Base-by-base conservation (phyloP, 148 eudicot species). In the Rhododendron ferrugineum region DNA sequence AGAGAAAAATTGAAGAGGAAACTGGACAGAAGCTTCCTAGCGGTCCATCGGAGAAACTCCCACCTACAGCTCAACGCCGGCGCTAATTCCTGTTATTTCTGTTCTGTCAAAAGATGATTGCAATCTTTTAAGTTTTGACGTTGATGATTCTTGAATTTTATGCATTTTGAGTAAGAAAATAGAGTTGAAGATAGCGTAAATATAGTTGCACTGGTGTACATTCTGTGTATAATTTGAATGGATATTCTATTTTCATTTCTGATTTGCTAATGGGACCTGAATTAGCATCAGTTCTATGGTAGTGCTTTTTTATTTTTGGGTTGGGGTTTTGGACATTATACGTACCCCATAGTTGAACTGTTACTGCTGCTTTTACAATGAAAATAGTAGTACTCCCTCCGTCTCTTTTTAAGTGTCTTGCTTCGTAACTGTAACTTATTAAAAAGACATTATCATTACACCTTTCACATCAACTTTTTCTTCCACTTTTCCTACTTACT, bases 41-140 rank as follows among this genome's bases (percentile, higher is more conserved):
- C 76, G 98, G 98, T 50, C 96, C 98, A 2, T 90, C 98, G 2
- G 98, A 93, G 84, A 93, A 93, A 81, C 86, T 96, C 42, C 98
- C 96, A 1, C 94, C 97, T 14, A 94, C 94, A 37, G 98, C 97
- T 44, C 93, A 78, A 85, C 88, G 90, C 42, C 68, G 77, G 85
- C 84, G 84, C 37, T 70, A 60, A 83, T 79, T 11, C 42, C 49
- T 20, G 22, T 86, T 36, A n/a, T 60, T 5, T 6, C 10, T 37
- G 2, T 5, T 6, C 10, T 37, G 2, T 6, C 13, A 44, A 46
- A 76, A 58, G 70, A 44, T 34, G 23, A 32, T 73, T 73, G 23
- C 44, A 26, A 5, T 3, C n/a, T 68, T 34, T 32, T 1, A 16
- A 32, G 0, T 73, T 34, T 34, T 34, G 22, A 73, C 7, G 42